Base-by-base conservation (phyloP, 345 rosid species). In the Geranium rotundifolium region DNA sequence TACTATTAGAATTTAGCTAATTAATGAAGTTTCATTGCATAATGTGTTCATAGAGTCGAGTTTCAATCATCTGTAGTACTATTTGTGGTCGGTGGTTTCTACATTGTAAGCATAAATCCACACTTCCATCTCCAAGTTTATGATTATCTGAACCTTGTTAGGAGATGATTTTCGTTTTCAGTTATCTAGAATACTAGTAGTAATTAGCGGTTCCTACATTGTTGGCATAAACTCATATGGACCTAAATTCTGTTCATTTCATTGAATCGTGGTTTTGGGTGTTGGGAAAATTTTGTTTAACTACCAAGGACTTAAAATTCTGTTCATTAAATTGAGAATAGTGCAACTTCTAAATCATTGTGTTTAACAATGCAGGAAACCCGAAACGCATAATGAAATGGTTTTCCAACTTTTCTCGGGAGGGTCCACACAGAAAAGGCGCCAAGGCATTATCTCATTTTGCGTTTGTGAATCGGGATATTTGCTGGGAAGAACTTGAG, bases 401-500 rank as follows among this genome's bases (percentile, higher is more conserved):
- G 93, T 92, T 92, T 73, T 87, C 88, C 56, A 73, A 76, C 65
- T 89, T 84, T 71, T 71, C 59, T 67, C 77, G 82, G 34, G 75
- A 79, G 57, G 93, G 96, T 5, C 73, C 79, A 46, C 96, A 89
- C 34, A 85, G 75, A 62, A 76, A 79, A 65, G 98, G 98, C 18
- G 95, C 98, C 57, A 91, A 73, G 75, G 95, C 90, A n/a, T 76
- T 92, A 62, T 87, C 93, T 0, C 88, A 90, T 71, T 92, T 87
- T 69, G 87, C 97, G 27, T 92, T 92, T 69, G 72, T 82, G 5
- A 84, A 92, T 68, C 79, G 97, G 12, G 96, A 92, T 83, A 75
- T 84, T 19, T 89, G 99, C 64, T 92, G 99, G 99, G 99, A 85
- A 64, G 99, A 86, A 77, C 95, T 92, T 59, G 89, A 85, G 63